Base-by-base conservation (phyloP, 108 stramenopile species). In the Schizochytrium sp. region DNA sequence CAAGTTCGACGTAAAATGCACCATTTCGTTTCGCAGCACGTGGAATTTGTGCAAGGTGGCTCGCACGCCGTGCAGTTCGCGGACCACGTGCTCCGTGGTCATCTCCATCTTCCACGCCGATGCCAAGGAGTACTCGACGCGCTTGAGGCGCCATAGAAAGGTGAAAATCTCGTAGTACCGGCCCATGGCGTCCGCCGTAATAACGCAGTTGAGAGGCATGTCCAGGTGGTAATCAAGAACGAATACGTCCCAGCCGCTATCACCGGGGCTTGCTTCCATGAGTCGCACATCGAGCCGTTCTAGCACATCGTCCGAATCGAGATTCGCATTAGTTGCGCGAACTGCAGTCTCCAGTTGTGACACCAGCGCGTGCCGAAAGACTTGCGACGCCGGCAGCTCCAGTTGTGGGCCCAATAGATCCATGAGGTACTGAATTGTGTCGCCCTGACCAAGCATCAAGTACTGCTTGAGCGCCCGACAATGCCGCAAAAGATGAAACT, bases 371-470 rank as follows among this genome's bases (percentile, higher is more conserved):
- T 97, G 96, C 23, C 93, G 90, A 72, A 96, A 97, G 28, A 98
- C 93, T 12, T 95, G 95, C 5, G 90, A 90, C 29, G 95, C 90
- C 18, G 89, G 87, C 51, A 57, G 71, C n/a, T 21, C 10, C 10
- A 94, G 92, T 28, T 93, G 92, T 48, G 90, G 90, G 10, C 92
- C 90, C 63, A 93, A 48, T 19, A 47, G 69, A 83, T 97, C 96
- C 89, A 98, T 95, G 41, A 99, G 93, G 5, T 95, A 92, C 34
- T 95, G 94, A 87, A 97, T 96, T 87, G 98, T 97, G 90, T 99
- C 98, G 14, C 98, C 99, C 92, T 98, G 98, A 29, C 97, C 97
- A 18, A 98, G 93, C 53, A 98, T 94, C 41, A 99, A 83, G 88
- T 98, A 98, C 88, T 95, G 95, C 90, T 98, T 98, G 48, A 98